A percentile compares a stretch with the other conserved stretches of the same genome.
Evolutionary conservation across 2,329 filamentous ascomycete genomes (phyloP).

Genomic region (Xylaria sp.): DNA sequence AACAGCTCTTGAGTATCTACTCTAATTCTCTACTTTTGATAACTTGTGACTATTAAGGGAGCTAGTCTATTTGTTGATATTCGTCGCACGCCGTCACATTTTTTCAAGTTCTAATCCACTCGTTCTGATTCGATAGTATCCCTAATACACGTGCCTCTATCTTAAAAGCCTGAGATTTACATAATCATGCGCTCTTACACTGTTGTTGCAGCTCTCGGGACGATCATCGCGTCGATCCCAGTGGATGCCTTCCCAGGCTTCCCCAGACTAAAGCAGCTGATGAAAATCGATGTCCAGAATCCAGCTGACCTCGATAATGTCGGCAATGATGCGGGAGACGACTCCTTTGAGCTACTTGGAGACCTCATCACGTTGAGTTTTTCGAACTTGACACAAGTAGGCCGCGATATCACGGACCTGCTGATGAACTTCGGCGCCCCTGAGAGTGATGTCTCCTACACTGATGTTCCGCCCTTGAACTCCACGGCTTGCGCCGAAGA

Average conservation of each 20-base stretch:
- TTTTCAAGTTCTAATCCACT: neutral
- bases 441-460: constrained; percentile 42
- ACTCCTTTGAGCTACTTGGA: constrained; percentile 50
- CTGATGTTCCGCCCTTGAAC: constrained; percentile 36
- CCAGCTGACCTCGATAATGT: constrained; percentile 35
- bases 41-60: constrained; percentile 13
- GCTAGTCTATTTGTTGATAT: neutral
- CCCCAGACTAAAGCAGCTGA: constrained; percentile 34
- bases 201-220: constrained; percentile 13
- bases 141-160: neutral
- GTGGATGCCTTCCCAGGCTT: constrained; percentile 28
- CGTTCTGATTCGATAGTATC: neutral
- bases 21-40: neutral
- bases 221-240: neutral
- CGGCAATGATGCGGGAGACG: constrained; percentile 32
- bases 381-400: constrained; percentile 51
- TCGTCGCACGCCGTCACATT: neutral
- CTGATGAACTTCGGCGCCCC: constrained; percentile 48
- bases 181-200: constrained; percentile 16
- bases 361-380: constrained; percentile 52
- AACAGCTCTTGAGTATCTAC: neutral
- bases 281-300: constrained; percentile 36
- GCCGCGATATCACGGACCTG: constrained; percentile 54
- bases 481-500: constrained; percentile 52
- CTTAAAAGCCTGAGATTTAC: neutral